phyloP scores from a whole-genome alignment of 129 eudicot genomes.

The Heracleum sosnowskyi region DNA sequence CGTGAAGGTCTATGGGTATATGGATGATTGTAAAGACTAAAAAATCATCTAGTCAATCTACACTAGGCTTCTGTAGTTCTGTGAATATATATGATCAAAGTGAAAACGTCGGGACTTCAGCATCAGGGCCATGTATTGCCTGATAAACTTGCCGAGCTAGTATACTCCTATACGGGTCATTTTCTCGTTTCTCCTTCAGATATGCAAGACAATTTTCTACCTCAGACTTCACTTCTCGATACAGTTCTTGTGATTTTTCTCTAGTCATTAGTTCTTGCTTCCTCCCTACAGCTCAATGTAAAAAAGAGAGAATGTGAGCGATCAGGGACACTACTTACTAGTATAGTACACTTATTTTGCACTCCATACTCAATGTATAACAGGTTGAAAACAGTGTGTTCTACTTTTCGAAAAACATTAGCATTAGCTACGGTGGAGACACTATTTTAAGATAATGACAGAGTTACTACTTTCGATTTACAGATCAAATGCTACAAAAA shows the following conservation, averaged over 20 bases:
- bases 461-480: neutral
- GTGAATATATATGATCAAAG: slow-evolving; percentile 10
- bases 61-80: neutral
- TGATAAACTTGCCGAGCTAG: slow-evolving; percentile 46
- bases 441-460: neutral
- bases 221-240: slow-evolving; percentile 57
- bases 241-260: slow-evolving; percentile 56
- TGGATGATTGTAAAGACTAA: neutral
- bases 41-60: neutral
- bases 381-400: neutral
- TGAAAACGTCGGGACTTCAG: slow-evolving; percentile 66
- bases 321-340: neutral
- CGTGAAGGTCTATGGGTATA: neutral
- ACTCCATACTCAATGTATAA: neutral
- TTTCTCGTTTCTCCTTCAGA: slow-evolving; percentile 54
- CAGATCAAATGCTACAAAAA: neutral
- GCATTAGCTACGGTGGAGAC: slow-evolving; percentile 1
- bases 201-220: slow-evolving; percentile 66
- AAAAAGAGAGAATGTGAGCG: neutral
- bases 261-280: slow-evolving; percentile 46
- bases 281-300: slow-evolving; percentile 35
- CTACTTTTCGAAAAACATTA: neutral
- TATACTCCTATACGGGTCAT: slow-evolving; percentile 69
- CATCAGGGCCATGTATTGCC: slow-evolving; percentile 44
- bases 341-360: neutral